These are phyloP conservation scores for Mortierella sp. DNA, from an alignment of 371 early-diverging fungal species.

Conservation along the genomic window DNA sequence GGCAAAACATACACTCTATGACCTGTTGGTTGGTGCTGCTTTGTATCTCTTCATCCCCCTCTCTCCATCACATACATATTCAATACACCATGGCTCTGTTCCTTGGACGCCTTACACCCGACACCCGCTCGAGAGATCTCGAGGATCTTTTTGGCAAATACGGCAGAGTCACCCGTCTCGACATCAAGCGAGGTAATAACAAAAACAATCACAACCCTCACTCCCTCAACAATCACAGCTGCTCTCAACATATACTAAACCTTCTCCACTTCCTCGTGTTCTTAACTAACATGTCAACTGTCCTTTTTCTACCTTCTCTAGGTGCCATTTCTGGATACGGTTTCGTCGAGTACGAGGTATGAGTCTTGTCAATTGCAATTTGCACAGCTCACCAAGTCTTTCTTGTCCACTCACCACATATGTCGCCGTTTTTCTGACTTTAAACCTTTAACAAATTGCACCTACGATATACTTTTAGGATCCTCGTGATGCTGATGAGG, in stretches of 20 bases:
- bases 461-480: conserved; percentile 44
- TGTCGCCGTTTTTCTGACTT: not conserved
- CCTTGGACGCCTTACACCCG: conserved; percentile 74
- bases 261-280: not conserved
- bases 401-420: too few species aligned
- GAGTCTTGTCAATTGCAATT: not conserved
- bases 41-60: not conserved
- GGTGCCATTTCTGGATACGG: conserved; percentile 64
- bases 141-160: conserved; percentile 81
- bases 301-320: not conserved
- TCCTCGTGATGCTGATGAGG: conserved; percentile 83
- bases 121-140: conserved; percentile 76
- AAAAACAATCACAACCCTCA: too few species aligned
- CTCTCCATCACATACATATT: conserved; percentile 12
- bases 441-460: not conserved
- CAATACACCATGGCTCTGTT: conserved; percentile 64
- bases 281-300: conserved; percentile 17
- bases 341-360: conserved; percentile 72
- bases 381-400: not conserved
- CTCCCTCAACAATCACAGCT: not conserved
- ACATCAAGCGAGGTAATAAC: conserved; percentile 75
- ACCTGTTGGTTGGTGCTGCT: not conserved
- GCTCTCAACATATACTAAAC: not conserved
- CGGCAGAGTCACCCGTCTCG: conserved; percentile 81
- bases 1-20: not conserved